phyloP scores from a whole-genome alignment of 371 early-diverging fungal species.

The Globomyces sp. region DNA sequence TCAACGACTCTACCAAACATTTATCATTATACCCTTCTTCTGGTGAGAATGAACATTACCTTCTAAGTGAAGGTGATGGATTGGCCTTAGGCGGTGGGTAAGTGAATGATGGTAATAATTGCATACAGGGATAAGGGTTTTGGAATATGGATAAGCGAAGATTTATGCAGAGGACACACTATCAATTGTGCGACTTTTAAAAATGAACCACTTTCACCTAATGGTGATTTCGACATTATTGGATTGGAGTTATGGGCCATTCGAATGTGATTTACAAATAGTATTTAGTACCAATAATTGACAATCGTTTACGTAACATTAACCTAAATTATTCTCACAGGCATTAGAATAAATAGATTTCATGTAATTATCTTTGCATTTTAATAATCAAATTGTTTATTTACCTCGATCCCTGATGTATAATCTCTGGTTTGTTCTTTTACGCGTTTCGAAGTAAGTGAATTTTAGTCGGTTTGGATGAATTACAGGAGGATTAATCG shows the following conservation, averaged over 20 bases:
- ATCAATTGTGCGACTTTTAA: constrained; percentile 9
- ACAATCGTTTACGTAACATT: too few relatives aligned
- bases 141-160: constrained; percentile 12
- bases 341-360: too few relatives aligned
- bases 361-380: too few relatives aligned
- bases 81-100: constrained; percentile 92
- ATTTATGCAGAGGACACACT: neutral
- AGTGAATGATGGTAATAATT: constrained; percentile 14
- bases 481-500: neutral
- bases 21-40: constrained; percentile 75
- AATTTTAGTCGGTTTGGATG: too few relatives aligned
- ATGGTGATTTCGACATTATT: constrained; percentile 6
- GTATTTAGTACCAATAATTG: too few relatives aligned
- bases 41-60: constrained; percentile 86
- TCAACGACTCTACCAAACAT: constrained; percentile 14
- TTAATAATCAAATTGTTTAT: too few relatives aligned
- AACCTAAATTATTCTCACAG: too few relatives aligned
- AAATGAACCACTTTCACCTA: constrained; percentile 3
- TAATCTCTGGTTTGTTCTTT: too few relatives aligned
- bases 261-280: neutral
- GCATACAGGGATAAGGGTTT: constrained; percentile 12
- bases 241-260: constrained; percentile 16
- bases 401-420: too few relatives aligned
- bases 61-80: constrained; percentile 73
- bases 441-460: too few relatives aligned